Evolutionary conservation across 2,329 filamentous ascomycete genomes (phyloP).

Genomic region (Ceratocystis cubensis): DNA sequence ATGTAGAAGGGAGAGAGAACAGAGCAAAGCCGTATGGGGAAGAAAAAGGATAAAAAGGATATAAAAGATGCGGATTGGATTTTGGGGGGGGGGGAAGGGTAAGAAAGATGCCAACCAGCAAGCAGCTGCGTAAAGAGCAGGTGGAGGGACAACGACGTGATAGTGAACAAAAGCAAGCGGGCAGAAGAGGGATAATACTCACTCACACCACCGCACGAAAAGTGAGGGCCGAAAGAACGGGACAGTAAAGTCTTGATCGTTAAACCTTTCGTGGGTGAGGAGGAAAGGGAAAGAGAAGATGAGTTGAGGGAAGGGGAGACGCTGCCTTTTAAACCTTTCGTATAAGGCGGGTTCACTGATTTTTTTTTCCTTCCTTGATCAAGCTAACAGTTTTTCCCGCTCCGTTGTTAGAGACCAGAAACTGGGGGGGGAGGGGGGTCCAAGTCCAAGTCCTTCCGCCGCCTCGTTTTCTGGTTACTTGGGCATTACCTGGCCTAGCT

Average conservation of each 20-base stretch:
- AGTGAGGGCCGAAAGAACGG: slow-evolving; percentile 29
- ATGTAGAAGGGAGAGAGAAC: slow-evolving; percentile 16
- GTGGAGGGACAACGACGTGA: slow-evolving; percentile 30
- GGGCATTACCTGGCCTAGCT: background rate
- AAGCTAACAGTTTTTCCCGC: slow-evolving; percentile 9
- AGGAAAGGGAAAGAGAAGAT: slow-evolving; percentile 29
- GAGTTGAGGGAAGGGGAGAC: slow-evolving; percentile 13
- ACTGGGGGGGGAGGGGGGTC: slow-evolving; percentile 3
- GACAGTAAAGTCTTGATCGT: slow-evolving; percentile 25
- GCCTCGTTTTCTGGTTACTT: background rate
- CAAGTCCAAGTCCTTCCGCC: slow-evolving; percentile 6
- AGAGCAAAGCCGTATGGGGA: slow-evolving; percentile 27
- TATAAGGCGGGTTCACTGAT: slow-evolving; percentile 8
- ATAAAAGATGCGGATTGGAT: slow-evolving; percentile 1
- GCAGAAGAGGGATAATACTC: slow-evolving; percentile 22
- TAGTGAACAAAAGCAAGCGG: slow-evolving; percentile 29
- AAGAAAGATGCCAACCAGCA: background rate
- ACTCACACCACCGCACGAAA: slow-evolving; percentile 35
- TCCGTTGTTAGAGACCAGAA: slow-evolving; percentile 5
- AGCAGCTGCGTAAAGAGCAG: background rate
- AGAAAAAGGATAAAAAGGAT: slow-evolving; percentile 39
- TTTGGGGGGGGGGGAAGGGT: background rate
- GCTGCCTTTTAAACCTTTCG: slow-evolving; percentile 14
- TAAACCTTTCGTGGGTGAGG: slow-evolving; percentile 39
- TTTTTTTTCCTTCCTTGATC: slow-evolving; percentile 7